Conservation (phyloP, 108 stramenopile species). For the Nitzschia palea region DNA sequence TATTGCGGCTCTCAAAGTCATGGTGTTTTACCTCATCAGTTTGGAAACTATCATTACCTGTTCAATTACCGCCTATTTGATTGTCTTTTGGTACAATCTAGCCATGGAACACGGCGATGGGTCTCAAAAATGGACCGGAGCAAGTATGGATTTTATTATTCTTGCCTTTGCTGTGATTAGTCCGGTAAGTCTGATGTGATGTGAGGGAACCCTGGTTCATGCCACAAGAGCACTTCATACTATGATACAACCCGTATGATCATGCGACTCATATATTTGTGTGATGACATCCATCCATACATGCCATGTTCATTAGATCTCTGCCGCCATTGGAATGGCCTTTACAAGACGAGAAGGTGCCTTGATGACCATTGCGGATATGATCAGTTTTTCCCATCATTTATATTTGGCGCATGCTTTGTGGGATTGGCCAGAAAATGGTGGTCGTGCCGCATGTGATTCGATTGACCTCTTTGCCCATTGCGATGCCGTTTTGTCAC, state of each 20-base stretch:
- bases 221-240: too few relatives aligned
- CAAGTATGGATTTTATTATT: slow-evolving; percentile 38
- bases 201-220: too few relatives aligned
- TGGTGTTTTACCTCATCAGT: slow-evolving; percentile 41
- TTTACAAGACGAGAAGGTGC: slow-evolving; percentile 51
- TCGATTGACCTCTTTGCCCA: slow-evolving; percentile 49
- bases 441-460: slow-evolving; percentile 27
- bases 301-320: slow-evolving; percentile 18
- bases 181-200: slow-evolving; percentile 23
- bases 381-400: slow-evolving; percentile 41
- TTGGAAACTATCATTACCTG: slow-evolving; percentile 45
- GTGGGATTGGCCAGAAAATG: slow-evolving; percentile 56
- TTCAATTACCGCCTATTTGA: slow-evolving; percentile 42
- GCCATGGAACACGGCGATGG: background rate
- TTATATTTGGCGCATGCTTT: slow-evolving; percentile 47
- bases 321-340: slow-evolving; percentile 47
- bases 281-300: too few relatives aligned
- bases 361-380: slow-evolving; percentile 36
- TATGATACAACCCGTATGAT: too few relatives aligned
- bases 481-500: slow-evolving; percentile 41
- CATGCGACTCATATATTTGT: too few relatives aligned
- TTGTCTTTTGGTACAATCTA: slow-evolving; percentile 21
- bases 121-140: background rate
- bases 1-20: slow-evolving; percentile 40
- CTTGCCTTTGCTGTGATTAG: slow-evolving; percentile 56